A percentile compares a stretch with the other conserved stretches of the same genome.
phyloP scores from a whole-genome alignment of 1,139 yeast genomes.

The Debaryomyces subglobosus region DNA sequence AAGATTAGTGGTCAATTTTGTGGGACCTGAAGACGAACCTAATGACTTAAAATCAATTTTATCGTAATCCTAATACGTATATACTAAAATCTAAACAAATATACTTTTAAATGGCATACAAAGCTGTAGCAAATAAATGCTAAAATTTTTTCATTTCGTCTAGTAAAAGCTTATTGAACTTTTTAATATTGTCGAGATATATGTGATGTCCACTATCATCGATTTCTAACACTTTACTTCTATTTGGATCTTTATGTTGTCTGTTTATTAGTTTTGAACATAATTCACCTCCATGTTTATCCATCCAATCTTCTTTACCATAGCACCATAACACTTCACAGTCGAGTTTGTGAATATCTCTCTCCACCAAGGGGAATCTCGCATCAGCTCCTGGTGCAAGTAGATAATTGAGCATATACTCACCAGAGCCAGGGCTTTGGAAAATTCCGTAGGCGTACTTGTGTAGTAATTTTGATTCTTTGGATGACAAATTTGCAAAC shows the following conservation, averaged over 20 bases:
- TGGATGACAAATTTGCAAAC: slow-evolving; percentile 50
- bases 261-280: slow-evolving; percentile 41
- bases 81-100: not conserved
- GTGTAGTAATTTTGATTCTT: slow-evolving; percentile 55
- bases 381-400: slow-evolving; percentile 80
- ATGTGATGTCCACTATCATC: slow-evolving; percentile 71
- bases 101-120: not conserved
- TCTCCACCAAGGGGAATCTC: slow-evolving; percentile 57
- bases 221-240: slow-evolving; percentile 48
- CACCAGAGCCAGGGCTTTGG: slow-evolving; percentile 74
- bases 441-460: slow-evolving; percentile 71
- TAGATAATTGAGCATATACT: slow-evolving; percentile 68
- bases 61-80: not conserved
- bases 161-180: slow-evolving; percentile 53
- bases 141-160: slow-evolving; percentile 28
- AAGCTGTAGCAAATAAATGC: not conserved
- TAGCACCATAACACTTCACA: slow-evolving; percentile 69
- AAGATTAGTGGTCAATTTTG: slow-evolving; percentile 27
- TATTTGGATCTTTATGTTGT: slow-evolving; percentile 22
- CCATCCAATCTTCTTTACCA: slow-evolving; percentile 84
- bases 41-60: slow-evolving; percentile 10
- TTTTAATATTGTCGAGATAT: slow-evolving; percentile 60
- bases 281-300: slow-evolving; percentile 54
- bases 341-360: slow-evolving; percentile 48
- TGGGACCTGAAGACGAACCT: slow-evolving; percentile 24